Evolutionary conservation across 306 rosid genomes (phyloP).

Genomic region (Senna siamea): DNA sequence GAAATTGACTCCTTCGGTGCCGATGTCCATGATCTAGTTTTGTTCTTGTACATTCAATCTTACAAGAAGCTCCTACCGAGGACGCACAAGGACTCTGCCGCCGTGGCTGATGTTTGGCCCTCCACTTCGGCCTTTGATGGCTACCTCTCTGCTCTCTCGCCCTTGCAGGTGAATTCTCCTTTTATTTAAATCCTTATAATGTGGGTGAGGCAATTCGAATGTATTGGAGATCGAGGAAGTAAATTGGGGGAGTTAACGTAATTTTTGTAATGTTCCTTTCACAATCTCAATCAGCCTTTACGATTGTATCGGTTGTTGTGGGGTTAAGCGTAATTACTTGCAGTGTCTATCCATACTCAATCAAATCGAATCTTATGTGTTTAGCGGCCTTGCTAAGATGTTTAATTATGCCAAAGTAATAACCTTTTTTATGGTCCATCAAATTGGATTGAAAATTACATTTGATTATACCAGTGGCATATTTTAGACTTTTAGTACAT

Average conservation of each 20-base stretch:
- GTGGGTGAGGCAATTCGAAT: background rate
- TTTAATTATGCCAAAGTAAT: background rate
- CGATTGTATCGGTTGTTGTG: background rate
- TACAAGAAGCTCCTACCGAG: slow-evolving; percentile 69
- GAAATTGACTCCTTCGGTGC: slow-evolving; percentile 56
- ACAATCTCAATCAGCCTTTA: background rate
- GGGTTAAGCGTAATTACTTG: background rate
- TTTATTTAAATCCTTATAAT: background rate
- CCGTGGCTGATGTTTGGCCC: slow-evolving; percentile 87
- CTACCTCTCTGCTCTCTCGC: slow-evolving; percentile 74
- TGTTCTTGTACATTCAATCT: slow-evolving; percentile 74
- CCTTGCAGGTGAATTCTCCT: slow-evolving; percentile 61
- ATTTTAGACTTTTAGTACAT: background rate
- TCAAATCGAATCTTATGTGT: background rate
- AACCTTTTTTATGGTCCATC: background rate
- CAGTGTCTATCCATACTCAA: background rate
- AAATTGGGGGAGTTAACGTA: background rate
- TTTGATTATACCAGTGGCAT: background rate
- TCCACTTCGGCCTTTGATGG: slow-evolving; percentile 83
- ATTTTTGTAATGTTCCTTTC: background rate
- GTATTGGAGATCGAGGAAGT: background rate
- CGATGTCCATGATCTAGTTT: slow-evolving; percentile 65
- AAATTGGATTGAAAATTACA: no score
- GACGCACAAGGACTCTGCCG: slow-evolving; percentile 76
- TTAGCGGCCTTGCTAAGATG: background rate